Evolutionary conservation across 768 basidiomycete species (phyloP).

Genomic region (Lanmaoa rubissima): DNA sequence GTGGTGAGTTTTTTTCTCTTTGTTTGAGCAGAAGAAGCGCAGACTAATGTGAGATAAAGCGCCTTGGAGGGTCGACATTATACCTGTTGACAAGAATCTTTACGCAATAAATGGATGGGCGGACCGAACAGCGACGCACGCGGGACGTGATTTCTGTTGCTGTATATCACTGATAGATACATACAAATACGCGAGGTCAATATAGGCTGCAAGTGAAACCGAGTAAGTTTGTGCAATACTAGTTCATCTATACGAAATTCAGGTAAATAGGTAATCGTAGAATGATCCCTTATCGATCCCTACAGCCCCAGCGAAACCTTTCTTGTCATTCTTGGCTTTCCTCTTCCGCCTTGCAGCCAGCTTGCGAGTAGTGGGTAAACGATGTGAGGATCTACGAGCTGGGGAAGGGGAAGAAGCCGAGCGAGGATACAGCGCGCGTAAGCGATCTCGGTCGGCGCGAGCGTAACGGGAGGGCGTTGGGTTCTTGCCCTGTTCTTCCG

Average conservation of each 20-base stretch:
- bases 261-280: constrained; percentile 47
- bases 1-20: constrained; percentile 40
- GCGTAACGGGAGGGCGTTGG: constrained; percentile 12
- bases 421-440: constrained; percentile 33
- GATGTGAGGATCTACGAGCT: constrained; percentile 35
- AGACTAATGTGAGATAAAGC: constrained; percentile 33
- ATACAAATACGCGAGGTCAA: not conserved
- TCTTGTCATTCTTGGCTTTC: constrained; percentile 16
- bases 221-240: not conserved
- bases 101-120: constrained; percentile 38
- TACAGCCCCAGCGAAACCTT: constrained; percentile 14
- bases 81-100: constrained; percentile 52
- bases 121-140: not conserved
- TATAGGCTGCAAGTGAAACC: too few relatives aligned
- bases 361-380: constrained; percentile 18
- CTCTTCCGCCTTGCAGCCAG: constrained; percentile 11
- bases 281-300: constrained; percentile 28
- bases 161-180: constrained; percentile 4
- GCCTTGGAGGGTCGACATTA: constrained; percentile 57
- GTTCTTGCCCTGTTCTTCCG: not conserved
- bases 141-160: not conserved
- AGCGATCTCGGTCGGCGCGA: constrained; percentile 27
- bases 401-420: constrained; percentile 59
- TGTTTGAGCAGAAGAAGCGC: not conserved
- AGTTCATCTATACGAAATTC: constrained; percentile 3